Evolutionary conservation across 129 eudicot genomes (phyloP).

Genomic region (Cynara cardunculus): DNA sequence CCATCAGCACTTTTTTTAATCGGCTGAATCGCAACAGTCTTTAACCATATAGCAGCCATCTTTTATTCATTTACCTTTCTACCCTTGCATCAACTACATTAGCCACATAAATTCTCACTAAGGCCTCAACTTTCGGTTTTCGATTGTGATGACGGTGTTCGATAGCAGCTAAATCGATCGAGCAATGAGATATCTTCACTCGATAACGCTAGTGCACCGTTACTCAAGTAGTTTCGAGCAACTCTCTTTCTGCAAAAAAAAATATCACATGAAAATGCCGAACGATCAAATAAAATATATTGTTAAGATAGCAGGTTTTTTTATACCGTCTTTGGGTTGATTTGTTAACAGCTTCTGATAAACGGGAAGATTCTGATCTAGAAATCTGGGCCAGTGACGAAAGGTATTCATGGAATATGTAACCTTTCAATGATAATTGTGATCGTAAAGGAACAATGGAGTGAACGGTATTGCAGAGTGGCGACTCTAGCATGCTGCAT

Average conservation of each 20-base stretch:
- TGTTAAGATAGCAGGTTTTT: neutral
- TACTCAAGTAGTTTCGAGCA: conserved; percentile 64
- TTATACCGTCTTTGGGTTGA: conserved; percentile 55
- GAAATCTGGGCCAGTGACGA: conserved; percentile 78
- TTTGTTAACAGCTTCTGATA: conserved; percentile 39
- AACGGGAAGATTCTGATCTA: conserved; percentile 65
- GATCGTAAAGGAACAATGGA: conserved; percentile 57
- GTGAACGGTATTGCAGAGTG: conserved; percentile 45
- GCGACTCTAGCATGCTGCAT: conserved; percentile 51
- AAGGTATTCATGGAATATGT: conserved; percentile 75
- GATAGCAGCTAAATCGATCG: conserved; percentile 34
- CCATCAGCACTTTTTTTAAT: neutral
- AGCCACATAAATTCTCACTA: neutral
- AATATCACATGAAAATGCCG: neutral
- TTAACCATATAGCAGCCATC: conserved; percentile 2
- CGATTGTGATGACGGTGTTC: conserved; percentile 30
- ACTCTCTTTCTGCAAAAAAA: conserved; percentile 54
- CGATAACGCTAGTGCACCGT: conserved; percentile 54
- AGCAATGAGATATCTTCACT: conserved; percentile 64
- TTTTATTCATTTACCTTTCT: conserved; percentile 13
- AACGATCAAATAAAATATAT: neutral
- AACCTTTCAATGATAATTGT: conserved; percentile 50
- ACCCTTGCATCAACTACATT: neutral
- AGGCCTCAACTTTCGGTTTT: conserved; percentile 13
- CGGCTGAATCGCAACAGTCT: neutral